Base-by-base conservation (phyloP, 2,329 filamentous ascomycete genomes). In the Niveomyces coronatus region DNA sequence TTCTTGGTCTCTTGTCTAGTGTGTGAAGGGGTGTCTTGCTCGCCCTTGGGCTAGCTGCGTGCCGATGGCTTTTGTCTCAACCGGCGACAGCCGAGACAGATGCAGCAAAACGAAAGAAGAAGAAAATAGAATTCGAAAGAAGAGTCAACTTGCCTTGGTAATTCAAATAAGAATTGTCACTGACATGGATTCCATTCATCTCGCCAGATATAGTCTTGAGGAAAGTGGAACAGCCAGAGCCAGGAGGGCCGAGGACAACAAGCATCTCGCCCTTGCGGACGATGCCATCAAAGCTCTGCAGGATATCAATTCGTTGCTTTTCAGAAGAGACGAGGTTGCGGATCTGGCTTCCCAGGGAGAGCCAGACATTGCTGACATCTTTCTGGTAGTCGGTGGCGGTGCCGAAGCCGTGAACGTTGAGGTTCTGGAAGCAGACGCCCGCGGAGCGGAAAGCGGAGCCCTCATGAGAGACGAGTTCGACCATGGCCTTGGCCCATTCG, bases 171-270 rank as follows among this genome's bases (percentile, higher is more conserved):
- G 81, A 78, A 19, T 67, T 62, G 5, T 79, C 61, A 35, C 84
- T 79, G 9, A 89, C 65, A 47, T 72, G 74, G 43, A 89, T 78
- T 22, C 85, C 85, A 46, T 84, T 79, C 1, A 80, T 85, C 60
- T 89, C 83, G 39, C 85, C 84, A 2, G 83, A 74, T 44, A 91
- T 74, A 0, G 83, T 82, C 62, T 89, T 89, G 38, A 91, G 64
- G 47, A 89, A 78, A 2, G 85, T 91, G 10, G 82, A 84, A 54
- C 85, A 93, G 31, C 81, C 81, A 7, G 70, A 67, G 13, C 72
- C 72, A 9, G 80, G 80, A 33, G 79, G 79, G 3, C 80, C 80
- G 9, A 85, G 64, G 2, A 84, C 80, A 4, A 85, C 74, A 15
- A 84, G 55, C 76, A 85, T 81, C 62, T 85, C 80, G 14, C 80